These are phyloP conservation scores for Claviceps maximensis DNA, from an alignment of 2,329 filamentous ascomycete genomes.

Conservation along the genomic window DNA sequence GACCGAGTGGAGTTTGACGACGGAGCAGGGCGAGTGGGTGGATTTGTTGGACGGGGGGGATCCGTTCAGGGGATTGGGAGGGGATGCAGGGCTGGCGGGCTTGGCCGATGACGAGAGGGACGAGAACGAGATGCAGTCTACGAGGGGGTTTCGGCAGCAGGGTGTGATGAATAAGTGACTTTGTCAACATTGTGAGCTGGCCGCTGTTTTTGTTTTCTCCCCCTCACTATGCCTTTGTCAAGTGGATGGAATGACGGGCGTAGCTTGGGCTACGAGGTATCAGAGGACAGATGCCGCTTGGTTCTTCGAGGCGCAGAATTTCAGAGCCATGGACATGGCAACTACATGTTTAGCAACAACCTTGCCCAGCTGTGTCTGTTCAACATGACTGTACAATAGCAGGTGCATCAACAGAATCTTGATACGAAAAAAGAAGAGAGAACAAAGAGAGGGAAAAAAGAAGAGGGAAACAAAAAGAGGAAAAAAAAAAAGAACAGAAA, in stretches of 20 bases:
- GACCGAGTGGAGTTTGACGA: conserved; percentile 75
- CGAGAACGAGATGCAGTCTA: too few species aligned
- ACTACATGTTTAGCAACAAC: neutral
- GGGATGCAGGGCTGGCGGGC: conserved; percentile 20
- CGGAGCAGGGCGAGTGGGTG: conserved; percentile 44
- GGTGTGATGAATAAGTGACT: conserved; percentile 20
- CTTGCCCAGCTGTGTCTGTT: neutral
- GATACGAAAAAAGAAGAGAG: neutral
- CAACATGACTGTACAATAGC: neutral
- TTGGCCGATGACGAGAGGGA: conserved; percentile 20
- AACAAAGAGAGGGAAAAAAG: neutral
- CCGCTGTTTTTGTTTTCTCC: neutral
- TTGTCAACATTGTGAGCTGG: neutral
- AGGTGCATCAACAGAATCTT: neutral
- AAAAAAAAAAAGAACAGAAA: neutral
- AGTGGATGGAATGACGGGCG: too few species aligned
- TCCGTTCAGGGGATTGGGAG: conserved; percentile 46
- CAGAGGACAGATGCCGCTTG: too few species aligned
- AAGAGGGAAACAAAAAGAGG: neutral
- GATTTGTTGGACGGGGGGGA: conserved; percentile 62
- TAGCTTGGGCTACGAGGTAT: too few species aligned
- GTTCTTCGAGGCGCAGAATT: neutral
- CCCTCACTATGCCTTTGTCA: too few species aligned
- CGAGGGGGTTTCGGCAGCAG: conserved; percentile 40
- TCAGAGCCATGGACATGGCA: neutral